Conservation (phyloP, 1,284 basidiomycete species). For the Hymenochaete sp. region DNA sequence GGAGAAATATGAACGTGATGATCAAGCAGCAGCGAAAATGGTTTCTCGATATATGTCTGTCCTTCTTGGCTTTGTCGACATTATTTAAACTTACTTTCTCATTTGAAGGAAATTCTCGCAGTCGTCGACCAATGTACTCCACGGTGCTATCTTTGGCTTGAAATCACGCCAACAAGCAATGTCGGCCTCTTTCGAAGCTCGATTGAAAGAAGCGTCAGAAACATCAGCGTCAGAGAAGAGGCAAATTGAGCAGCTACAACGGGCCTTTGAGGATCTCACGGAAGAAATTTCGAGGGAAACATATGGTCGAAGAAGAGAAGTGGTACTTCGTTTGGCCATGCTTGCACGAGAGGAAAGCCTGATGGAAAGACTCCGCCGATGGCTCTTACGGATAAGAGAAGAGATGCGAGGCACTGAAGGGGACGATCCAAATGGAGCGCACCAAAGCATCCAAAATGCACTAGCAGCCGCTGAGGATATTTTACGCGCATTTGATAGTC, state of each 20-base stretch:
- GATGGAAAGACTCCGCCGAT: constrained; percentile 45
- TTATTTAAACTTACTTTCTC: constrained; percentile 8
- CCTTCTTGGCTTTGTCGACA: constrained; percentile 5
- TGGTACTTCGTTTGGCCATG: constrained; percentile 58
- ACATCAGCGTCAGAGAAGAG: constrained; percentile 36
- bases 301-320: constrained; percentile 68
- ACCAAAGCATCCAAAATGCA: constrained; percentile 25
- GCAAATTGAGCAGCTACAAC: constrained; percentile 44
- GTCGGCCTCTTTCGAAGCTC: constrained; percentile 43
- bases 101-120: constrained; percentile 74
- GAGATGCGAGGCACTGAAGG: constrained; percentile 23
- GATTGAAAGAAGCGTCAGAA: constrained; percentile 37
- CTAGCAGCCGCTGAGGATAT: constrained; percentile 43
- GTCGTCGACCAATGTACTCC: constrained; percentile 62
- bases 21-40: constrained; percentile 73
- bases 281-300: constrained; percentile 67
- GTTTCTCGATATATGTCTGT: constrained; percentile 82
- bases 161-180: constrained; percentile 59
- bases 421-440: constrained; percentile 23
- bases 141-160: constrained; percentile 53
- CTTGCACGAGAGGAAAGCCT: constrained; percentile 61
- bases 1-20: constrained; percentile 58
- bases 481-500: constrained; percentile 35
- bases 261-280: constrained; percentile 62
- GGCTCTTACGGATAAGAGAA: constrained; percentile 46